A percentile compares a stretch with the other conserved stretches of the same genome.
Conservation (phyloP, 2,329 filamentous ascomycete species). For the Ophiostoma sp. region DNA sequence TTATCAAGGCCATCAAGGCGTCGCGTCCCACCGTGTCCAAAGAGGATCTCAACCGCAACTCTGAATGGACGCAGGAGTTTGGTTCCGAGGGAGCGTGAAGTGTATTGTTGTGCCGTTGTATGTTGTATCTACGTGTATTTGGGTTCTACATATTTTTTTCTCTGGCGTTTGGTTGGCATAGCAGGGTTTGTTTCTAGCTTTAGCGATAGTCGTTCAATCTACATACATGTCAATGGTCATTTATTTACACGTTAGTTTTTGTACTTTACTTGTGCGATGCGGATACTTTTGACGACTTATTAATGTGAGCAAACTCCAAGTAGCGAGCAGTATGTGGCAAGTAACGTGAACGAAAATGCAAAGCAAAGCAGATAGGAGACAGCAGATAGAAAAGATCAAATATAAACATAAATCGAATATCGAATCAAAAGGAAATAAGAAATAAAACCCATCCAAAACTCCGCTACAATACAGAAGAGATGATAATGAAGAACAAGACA, state of each 20-base stretch:
- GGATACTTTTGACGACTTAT: background rate
- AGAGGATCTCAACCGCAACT: conserved; percentile 76
- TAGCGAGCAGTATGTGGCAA: background rate
- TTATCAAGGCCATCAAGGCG: conserved; percentile 83
- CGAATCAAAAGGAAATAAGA: conserved; percentile 12
- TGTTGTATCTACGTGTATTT: background rate
- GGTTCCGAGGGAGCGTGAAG: conserved; percentile 71
- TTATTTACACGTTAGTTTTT: background rate
- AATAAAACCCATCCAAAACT: conserved; percentile 17
- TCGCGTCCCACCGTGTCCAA: conserved; percentile 84
- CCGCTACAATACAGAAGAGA: conserved; percentile 13
- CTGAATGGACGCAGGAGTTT: conserved; percentile 94
- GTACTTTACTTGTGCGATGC: background rate
- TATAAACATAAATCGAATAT: conserved; percentile 3
- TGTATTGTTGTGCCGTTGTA: background rate
- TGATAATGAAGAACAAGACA: conserved; percentile 19
- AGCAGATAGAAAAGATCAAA: background rate
- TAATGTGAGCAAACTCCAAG: background rate
- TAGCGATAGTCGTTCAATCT: conserved; percentile 17
- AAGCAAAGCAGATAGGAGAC: background rate
- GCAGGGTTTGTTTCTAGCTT: conserved; percentile 15
- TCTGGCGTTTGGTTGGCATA: conserved; percentile 14
- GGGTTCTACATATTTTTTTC: background rate
- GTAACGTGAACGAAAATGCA: conserved; percentile 14
- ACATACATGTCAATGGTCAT: conserved; percentile 11